These are phyloP conservation scores for Stylonectria norvegica DNA, from an alignment of 2,329 filamentous ascomycete genomes.

Conservation along the genomic window DNA sequence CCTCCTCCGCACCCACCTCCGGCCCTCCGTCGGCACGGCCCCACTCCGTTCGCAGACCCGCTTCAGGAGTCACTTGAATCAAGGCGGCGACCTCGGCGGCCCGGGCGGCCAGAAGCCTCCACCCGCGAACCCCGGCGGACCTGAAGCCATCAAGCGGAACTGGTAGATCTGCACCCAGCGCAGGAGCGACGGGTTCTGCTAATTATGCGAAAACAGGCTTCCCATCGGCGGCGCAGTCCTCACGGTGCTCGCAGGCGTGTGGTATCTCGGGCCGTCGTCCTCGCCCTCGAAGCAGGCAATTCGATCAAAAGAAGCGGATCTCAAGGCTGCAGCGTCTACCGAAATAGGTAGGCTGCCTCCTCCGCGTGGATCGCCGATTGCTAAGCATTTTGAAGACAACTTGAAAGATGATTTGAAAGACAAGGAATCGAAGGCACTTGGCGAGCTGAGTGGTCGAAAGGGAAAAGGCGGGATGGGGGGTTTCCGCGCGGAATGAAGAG, in stretches of 20 bases:
- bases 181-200: background rate
- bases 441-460: constrained; percentile 31
- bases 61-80: constrained; percentile 7
- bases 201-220: constrained; percentile 19
- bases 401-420: too few species aligned
- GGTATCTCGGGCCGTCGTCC: constrained; percentile 30
- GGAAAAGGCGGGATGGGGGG: constrained; percentile 24
- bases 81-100: constrained; percentile 29
- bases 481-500: constrained; percentile 28
- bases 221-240: constrained; percentile 28
- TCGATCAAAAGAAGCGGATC: constrained; percentile 8
- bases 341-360: constrained; percentile 12
- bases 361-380: constrained; percentile 9
- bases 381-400: constrained; percentile 17
- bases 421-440: constrained; percentile 23
- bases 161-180: constrained; percentile 23
- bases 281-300: constrained; percentile 14
- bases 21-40: constrained; percentile 19
- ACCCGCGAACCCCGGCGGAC: constrained; percentile 25
- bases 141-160: constrained; percentile 30
- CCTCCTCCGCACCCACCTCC: constrained; percentile 15
- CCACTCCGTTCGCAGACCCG: constrained; percentile 21
- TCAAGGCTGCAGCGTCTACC: constrained; percentile 12
- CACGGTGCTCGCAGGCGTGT: constrained; percentile 23
- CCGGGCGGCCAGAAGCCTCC: constrained; percentile 33